A percentile compares a stretch with the other conserved stretches of the same genome.
Evolutionary conservation across 805 yeast genomes (phyloP).

Genomic region (Ogataea kodamae): DNA sequence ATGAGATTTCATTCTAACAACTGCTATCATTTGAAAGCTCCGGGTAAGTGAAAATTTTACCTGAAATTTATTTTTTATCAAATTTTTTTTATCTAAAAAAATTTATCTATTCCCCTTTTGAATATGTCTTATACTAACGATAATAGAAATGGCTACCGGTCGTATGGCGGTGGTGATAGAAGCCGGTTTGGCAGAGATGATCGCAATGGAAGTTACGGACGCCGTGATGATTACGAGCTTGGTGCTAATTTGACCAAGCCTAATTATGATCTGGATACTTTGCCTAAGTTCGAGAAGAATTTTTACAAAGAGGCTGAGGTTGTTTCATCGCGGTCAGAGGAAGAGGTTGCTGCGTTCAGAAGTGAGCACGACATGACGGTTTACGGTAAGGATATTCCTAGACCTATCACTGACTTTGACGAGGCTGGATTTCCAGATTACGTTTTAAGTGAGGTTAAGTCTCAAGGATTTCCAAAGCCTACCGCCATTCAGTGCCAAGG

Average conservation of each 20-base stretch:
- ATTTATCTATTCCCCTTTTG: conserved; percentile 3
- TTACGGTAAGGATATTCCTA: conserved; percentile 81
- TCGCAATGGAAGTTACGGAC: conserved; percentile 32
- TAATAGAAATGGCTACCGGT: conserved; percentile 37
- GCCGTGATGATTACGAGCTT: conserved; percentile 38
- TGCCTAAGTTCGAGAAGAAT: conserved; percentile 92
- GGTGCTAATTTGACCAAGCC: conserved; percentile 65
- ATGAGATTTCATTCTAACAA: no score
- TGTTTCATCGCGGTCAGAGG: conserved; percentile 72
- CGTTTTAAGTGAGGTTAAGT: conserved; percentile 82
- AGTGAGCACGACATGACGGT: conserved; percentile 81
- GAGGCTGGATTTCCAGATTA: conserved; percentile 98
- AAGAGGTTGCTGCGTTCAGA: conserved; percentile 75
- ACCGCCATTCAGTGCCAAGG: conserved; percentile 99
- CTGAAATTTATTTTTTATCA: conserved; percentile 7
- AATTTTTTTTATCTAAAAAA: conserved; percentile 5
- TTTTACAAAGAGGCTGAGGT: conserved; percentile 83
- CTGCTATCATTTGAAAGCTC: no score
- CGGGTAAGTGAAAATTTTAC: conserved; percentile 12
- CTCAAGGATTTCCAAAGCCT: conserved; percentile 90
- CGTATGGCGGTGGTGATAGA: conserved; percentile 39
- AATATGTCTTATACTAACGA: conserved; percentile 11
- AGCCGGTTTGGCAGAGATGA: conserved; percentile 36
- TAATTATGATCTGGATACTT: conserved; percentile 70
- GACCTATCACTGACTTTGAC: conserved; percentile 88